These are phyloP conservation scores for Yarrowia hollandica DNA, from an alignment of 805 yeast species.

Conservation along the genomic window DNA sequence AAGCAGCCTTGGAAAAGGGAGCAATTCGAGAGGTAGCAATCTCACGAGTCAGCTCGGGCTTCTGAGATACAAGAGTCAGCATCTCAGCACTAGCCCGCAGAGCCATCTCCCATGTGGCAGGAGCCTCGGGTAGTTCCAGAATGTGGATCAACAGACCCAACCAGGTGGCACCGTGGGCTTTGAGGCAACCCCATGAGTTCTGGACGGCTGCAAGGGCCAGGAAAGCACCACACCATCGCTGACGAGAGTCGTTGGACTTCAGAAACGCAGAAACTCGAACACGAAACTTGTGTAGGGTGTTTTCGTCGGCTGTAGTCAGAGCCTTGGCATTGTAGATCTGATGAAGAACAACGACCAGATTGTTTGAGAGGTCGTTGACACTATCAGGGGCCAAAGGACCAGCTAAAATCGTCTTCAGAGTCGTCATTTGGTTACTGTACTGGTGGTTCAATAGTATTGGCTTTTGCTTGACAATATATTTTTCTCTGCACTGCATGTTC, in stretches of 20 bases:
- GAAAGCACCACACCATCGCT: conserved; percentile 45
- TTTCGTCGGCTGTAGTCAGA: conserved; percentile 30
- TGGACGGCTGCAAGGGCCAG: conserved; percentile 37
- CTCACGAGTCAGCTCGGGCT: conserved; percentile 82
- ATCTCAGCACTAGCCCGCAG: conserved; percentile 37
- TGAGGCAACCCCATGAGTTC: conserved; percentile 38
- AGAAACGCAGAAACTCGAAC: conserved; percentile 41
- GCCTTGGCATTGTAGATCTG: conserved; percentile 30
- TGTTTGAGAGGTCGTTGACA: conserved; percentile 26
- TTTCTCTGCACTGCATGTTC: conserved; percentile 17
- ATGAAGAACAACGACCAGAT: conserved; percentile 29
- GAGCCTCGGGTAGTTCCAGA: conserved; percentile 42
- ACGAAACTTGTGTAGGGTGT: conserved; percentile 38
- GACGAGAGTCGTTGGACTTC: conserved; percentile 41
- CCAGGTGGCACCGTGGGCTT: conserved; percentile 45
- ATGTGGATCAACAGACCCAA: conserved; percentile 43
- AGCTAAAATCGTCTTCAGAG: conserved; percentile 30
- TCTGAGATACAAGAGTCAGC: conserved; percentile 52
- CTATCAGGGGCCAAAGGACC: conserved; percentile 31
- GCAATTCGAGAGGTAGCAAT: conserved; percentile 77
- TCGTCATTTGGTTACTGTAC: not conserved
- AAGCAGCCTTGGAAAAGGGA: conserved; percentile 52
- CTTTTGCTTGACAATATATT: conserved; percentile 12
- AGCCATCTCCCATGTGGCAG: conserved; percentile 39
- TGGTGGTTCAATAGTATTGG: not conserved